Percentiles rank a stretch among this genome's conserved stretches.
These are phyloP conservation scores for Colletotrichum higginsianum DNA, from an alignment of 2,329 filamentous ascomycete genomes.

Conservation along the genomic window DNA sequence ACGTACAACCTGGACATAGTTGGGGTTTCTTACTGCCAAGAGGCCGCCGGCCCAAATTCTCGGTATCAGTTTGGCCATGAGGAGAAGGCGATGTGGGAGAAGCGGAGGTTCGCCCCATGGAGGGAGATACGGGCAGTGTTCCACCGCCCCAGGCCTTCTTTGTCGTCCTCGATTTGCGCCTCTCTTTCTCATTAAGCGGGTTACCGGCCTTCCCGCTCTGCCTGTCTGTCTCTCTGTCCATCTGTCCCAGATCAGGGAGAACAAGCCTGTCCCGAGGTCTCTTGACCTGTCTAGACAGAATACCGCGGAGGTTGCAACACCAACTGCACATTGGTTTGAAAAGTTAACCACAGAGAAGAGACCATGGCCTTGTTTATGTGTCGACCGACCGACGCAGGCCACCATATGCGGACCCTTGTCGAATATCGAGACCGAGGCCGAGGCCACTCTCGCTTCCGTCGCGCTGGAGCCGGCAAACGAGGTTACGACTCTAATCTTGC, in stretches of 20 bases:
- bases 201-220: background rate
- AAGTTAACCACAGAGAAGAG: background rate
- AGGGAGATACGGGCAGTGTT: background rate
- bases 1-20: background rate
- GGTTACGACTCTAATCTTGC: background rate
- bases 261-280: conserved; percentile 17
- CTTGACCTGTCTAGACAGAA: conserved; percentile 17
- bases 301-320: conserved; percentile 12
- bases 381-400: conserved; percentile 6
- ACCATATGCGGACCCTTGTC: conserved; percentile 15
- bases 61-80: conserved; percentile 16
- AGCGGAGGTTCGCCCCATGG: background rate
- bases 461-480: conserved; percentile 29
- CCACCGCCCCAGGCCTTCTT: background rate
- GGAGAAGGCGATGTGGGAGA: conserved; percentile 9
- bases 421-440: conserved; percentile 22
- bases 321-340: conserved; percentile 17
- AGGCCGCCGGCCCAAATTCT: conserved; percentile 29
- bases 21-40: background rate
- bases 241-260: conserved; percentile 16
- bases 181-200: background rate
- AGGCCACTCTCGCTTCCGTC: conserved; percentile 22
- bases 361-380: conserved; percentile 24
- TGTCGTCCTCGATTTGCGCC: background rate
- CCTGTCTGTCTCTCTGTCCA: background rate